Conservation (phyloP, 139 green algal genomes). For the Pseudopediastrum boryanum region DNA sequence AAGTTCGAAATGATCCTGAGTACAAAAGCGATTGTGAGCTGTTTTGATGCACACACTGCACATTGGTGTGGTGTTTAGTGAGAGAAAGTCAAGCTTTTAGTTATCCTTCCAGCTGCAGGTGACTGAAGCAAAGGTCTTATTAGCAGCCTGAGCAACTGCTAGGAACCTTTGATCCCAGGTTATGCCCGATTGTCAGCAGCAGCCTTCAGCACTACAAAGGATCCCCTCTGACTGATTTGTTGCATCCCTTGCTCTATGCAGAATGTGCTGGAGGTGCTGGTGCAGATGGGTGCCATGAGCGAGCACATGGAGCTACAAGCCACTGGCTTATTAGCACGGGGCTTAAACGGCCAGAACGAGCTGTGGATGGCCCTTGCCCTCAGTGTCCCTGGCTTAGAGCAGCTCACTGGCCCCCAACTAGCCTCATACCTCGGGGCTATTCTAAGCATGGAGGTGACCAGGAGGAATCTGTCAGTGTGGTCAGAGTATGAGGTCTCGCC, state of each 20-base stretch:
- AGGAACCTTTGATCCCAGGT: no score
- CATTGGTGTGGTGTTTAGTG: no score
- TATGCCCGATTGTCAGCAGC: no score
- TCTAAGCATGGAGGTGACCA: neutral
- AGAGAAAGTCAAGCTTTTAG: no score
- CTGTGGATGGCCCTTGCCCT: constrained; percentile 88
- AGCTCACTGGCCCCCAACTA: constrained; percentile 62
- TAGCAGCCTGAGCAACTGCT: no score
- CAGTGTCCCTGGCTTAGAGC: constrained; percentile 59
- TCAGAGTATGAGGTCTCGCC: constrained; percentile 25
- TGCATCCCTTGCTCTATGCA: constrained; percentile 25
- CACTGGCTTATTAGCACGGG: constrained; percentile 71
- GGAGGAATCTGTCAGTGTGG: neutral
- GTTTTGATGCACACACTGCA: no score
- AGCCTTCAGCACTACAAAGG: no score
- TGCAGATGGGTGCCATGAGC: constrained; percentile 56
- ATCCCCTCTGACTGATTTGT: neutral
- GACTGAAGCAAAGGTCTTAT: no score
- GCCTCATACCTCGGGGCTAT: constrained; percentile 66
- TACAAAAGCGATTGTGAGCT: no score
- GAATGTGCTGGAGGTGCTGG: constrained; percentile 62
- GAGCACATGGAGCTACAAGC: constrained; percentile 50
- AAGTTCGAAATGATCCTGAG: no score
- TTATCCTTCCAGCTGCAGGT: no score
- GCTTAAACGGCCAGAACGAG: constrained; percentile 83